Conservation (phyloP, 768 basidiomycete genomes). For the Auriculariales sp. region DNA sequence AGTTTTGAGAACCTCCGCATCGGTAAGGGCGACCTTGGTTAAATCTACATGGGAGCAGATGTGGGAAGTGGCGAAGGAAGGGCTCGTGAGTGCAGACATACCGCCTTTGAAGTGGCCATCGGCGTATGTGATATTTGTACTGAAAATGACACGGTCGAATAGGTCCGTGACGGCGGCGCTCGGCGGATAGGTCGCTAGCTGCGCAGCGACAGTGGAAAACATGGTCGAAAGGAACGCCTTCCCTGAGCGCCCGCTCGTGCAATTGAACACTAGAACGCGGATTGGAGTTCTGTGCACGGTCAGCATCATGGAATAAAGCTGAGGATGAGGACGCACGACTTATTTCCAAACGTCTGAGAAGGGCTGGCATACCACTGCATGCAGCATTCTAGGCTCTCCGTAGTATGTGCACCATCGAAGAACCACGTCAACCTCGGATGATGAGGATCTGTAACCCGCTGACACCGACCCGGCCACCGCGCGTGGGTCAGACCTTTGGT, state of each 20-base stretch:
- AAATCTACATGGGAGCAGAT: constrained; percentile 41
- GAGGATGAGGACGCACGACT: constrained; percentile 3
- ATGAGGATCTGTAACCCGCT: constrained; percentile 53
- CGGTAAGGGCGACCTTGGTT: constrained; percentile 49
- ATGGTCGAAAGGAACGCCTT: constrained; percentile 50
- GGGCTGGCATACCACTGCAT: constrained; percentile 76
- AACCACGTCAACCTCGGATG: constrained; percentile 56
- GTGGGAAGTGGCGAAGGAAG: background rate
- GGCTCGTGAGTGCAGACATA: constrained; percentile 20
- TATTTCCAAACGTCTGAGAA: constrained; percentile 27
- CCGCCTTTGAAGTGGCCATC: constrained; percentile 87
- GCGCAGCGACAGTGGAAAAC: constrained; percentile 32
- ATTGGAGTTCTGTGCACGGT: constrained; percentile 13
- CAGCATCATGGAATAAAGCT: constrained; percentile 7
- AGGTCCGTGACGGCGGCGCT: constrained; percentile 22
- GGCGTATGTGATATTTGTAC: constrained; percentile 88
- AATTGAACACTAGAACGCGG: constrained; percentile 84
- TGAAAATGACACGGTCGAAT: constrained; percentile 85
- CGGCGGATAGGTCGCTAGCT: constrained; percentile 18
- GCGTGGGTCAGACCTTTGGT: constrained; percentile 49
- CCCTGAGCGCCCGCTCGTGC: constrained; percentile 81
- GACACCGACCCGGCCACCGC: constrained; percentile 92
- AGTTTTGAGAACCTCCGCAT: constrained; percentile 52
- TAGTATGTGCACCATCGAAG: constrained; percentile 91
- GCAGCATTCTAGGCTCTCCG: constrained; percentile 78